Evolutionary conservation across 352 stramenopile species (phyloP).

Genomic region (Globisporangium apiculatum): DNA sequence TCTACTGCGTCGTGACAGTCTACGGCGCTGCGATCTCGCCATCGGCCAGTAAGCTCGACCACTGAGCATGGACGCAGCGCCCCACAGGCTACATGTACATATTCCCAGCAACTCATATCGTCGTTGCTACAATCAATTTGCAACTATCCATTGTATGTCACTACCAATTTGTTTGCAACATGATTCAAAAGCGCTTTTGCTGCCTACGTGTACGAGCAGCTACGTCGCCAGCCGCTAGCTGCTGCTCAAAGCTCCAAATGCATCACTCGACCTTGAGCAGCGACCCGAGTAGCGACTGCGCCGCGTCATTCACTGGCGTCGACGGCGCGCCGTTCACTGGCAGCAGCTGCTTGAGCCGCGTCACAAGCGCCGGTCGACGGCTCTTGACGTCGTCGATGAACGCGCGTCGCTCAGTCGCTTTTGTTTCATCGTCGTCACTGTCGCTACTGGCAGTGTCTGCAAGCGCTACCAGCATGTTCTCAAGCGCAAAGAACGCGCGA

Average conservation of each 20-base stretch:
- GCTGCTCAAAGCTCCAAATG: neutral
- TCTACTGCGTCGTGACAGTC: slow-evolving; percentile 80
- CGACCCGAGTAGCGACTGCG: slow-evolving; percentile 42
- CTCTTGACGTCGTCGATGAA: slow-evolving; percentile 34
- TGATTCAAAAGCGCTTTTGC: neutral
- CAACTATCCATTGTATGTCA: neutral
- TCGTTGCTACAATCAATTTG: neutral
- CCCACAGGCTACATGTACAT: slow-evolving; percentile 1
- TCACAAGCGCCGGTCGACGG: slow-evolving; percentile 21
- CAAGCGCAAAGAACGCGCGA: slow-evolving; percentile 61
- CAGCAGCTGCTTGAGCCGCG: slow-evolving; percentile 27
- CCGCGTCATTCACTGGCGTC: slow-evolving; percentile 37
- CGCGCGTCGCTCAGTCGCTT: slow-evolving; percentile 42
- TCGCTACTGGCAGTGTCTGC: slow-evolving; percentile 2
- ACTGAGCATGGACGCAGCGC: slow-evolving; percentile 12
- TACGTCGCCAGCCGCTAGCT: neutral
- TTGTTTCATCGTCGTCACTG: slow-evolving; percentile 9
- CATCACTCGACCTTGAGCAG: slow-evolving; percentile 14
- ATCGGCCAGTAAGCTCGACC: slow-evolving; percentile 61
- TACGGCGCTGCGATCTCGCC: slow-evolving; percentile 80
- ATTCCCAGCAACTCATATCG: too few species aligned
- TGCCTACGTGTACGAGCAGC: too few species aligned
- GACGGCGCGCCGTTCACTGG: slow-evolving; percentile 14
- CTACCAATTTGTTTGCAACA: neutral
- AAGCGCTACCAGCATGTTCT: slow-evolving; percentile 64